Base-by-base conservation (phyloP, 2,329 filamentous ascomycete genomes). In the Cladobotryum protrusum region DNA sequence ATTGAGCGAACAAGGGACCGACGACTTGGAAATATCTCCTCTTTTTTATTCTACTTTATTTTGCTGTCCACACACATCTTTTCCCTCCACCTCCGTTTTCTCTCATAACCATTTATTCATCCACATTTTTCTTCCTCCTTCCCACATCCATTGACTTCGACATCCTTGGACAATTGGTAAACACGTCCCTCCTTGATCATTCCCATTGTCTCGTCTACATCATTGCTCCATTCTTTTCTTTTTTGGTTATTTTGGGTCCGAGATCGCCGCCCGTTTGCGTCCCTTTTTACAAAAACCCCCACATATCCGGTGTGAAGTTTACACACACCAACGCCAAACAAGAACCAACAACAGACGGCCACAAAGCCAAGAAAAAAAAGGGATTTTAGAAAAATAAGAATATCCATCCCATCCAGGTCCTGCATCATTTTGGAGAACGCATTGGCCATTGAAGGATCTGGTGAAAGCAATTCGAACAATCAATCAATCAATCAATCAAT, bases 191-290 rank as follows among this genome's bases (percentile, higher is more conserved):
- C 41, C 19, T 45, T 8, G 43, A 12, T 50, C 5, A 7, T 9
- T 37, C 15, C 35, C 24, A 13, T 33, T 32, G 4, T 17, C n/a
- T 19, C 15, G 15, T 34, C 24, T 33, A 17, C 20, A 18, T 32
- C 37, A 13, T 42, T n/a, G n/a, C n/a, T n/a, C n/a, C n/a, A n/a
- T n/a, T n/a, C n/a, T n/a, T n/a, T n/a, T n/a, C n/a, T n/a, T n/a
- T 14, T 42, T 18, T 29, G 11, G 32, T 41, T 39, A 45, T 17
- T 45, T 18, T 9, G 11, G 36, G 48, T 50, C 44, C 48, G 39
- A 50, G 44, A 47, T 43, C 45, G 6, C 48, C 39, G 39, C 35
- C 35, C 12, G 35, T 33, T 50, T 50, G 45, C 48, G 43, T 46
- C 17, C 37, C 14, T 33, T 33, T 36, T 20, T 32, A n/a, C n/a